Evolutionary conservation across 2,329 filamentous ascomycete species (phyloP), one percentile per base, ranked within the genome.

Genomic region (Calonectria ilicicola): DNA sequence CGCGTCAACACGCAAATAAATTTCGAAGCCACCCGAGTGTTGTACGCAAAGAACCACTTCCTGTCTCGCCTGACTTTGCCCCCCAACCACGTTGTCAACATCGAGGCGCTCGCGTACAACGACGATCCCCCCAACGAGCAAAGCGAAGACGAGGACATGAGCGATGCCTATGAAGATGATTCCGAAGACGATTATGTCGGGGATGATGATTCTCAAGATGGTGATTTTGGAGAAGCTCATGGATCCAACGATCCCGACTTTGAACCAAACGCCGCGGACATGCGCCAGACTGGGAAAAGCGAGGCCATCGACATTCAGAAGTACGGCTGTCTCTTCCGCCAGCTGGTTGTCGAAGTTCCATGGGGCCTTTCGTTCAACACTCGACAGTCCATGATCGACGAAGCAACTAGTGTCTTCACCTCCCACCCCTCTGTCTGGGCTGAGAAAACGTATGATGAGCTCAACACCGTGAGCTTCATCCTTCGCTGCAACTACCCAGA

Each of bases 251-350:
- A 35, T 35, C 32, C 32, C 32, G 32, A 35, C 10, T 63, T 32
- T 21, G 38, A 63, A n/a, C 40, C 58, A 23, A 63, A 21, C 10
- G 58, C 23, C 10, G 53, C 58, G 5, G 40, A 63, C 23, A 19
- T 46, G 38, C 58, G 40, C 23, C 58, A 27, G 17, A 7, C 58
- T 9, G 58, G 44, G 23, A 63, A 63, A 35, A 44, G 58, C 26
- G 58, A 63, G 2, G 3, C 21, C 23, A 63, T 63, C 8, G 38
- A 63, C 26, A 9, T 46, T 9, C 14, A 15, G 19, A 46, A 63
- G 58, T 63, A 63, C 40, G 58, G 58, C 15, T 63, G 58, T 6
- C 40, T 63, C 23, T 46, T 63, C 26, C 58, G 58, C 23, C 58
- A 19, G 9, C 26, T 63, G 15, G 19, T 32, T 5, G 9, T 63